A percentile compares a stretch with the other conserved stretches of the same genome.
phyloP scores from a whole-genome alignment of 75 land plant genomes.

The Ceratopteris richardii region DNA sequence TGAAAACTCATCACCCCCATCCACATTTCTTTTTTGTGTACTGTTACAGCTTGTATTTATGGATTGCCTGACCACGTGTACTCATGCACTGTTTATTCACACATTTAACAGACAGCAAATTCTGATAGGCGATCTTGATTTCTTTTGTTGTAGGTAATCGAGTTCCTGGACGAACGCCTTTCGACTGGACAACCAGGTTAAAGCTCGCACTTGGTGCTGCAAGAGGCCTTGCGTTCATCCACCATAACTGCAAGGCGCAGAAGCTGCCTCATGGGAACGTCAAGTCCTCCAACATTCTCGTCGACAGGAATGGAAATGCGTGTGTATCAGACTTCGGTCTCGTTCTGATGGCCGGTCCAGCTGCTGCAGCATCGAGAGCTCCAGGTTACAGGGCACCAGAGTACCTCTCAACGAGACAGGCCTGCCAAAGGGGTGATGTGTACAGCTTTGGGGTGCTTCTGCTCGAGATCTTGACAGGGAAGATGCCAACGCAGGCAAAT shows the following conservation, averaged over 20 bases:
- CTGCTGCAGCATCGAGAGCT: conserved; percentile 39
- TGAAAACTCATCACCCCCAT: too few relatives aligned
- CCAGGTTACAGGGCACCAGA: conserved; percentile 88
- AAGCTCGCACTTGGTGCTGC: conserved; percentile 64
- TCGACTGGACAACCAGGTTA: conserved; percentile 79
- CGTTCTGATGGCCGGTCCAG: conserved; percentile 47
- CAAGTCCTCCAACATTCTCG: conserved; percentile 67
- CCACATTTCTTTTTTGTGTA: too few relatives aligned
- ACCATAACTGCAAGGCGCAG: conserved; percentile 39
- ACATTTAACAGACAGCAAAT: too few relatives aligned
- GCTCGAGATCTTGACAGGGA: conserved; percentile 77
- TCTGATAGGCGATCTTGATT: too few relatives aligned
- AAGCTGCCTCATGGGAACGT: conserved; percentile 75
- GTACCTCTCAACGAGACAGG: conserved; percentile 35
- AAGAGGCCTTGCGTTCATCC: conserved; percentile 58
- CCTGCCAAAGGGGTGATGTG: conserved; percentile 65
- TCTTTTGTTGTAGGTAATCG: conserved; percentile 39
- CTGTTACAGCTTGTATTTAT: too few relatives aligned
- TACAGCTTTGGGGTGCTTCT: conserved; percentile 76
- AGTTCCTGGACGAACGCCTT: conserved; percentile 57
- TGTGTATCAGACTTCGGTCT: conserved; percentile 75
- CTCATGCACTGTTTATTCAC: background rate
- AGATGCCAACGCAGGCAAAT: conserved; percentile 46
- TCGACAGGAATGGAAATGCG: conserved; percentile 67
- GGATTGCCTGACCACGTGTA: too few relatives aligned